A percentile compares a stretch with the other conserved stretches of the same genome.
These are phyloP conservation scores for Phytophthora palmivora DNA, from an alignment of 352 stramenopile species.

Conservation along the genomic window DNA sequence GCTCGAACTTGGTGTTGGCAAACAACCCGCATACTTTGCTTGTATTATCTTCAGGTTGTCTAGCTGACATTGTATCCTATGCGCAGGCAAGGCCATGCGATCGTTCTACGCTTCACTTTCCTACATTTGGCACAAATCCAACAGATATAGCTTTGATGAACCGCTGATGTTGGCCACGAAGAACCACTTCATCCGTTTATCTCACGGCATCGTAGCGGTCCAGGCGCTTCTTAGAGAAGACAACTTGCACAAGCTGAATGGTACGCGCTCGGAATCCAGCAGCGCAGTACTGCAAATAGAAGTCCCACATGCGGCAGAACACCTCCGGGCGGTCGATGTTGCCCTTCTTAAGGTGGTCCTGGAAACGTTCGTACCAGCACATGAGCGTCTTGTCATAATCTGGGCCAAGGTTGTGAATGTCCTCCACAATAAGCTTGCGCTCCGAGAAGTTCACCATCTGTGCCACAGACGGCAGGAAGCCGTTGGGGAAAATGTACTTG, in stretches of 20 bases:
- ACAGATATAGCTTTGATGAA: conserved; percentile 15
- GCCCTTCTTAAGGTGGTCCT: conserved; percentile 79
- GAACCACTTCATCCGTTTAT: conserved; percentile 45
- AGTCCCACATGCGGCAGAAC: conserved; percentile 91
- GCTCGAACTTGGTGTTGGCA: conserved; percentile 13
- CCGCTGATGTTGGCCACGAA: not conserved
- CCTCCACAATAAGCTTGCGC: conserved; percentile 82
- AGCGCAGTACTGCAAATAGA: conserved; percentile 91
- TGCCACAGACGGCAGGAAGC: conserved; percentile 81
- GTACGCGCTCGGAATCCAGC: conserved; percentile 90
- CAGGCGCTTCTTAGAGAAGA: conserved; percentile 86
- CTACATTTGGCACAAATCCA: conserved; percentile 5
- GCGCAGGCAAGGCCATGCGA: conserved; percentile 15
- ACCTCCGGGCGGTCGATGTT: conserved; percentile 81
- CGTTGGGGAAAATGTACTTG: conserved; percentile 93
- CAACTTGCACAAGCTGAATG: conserved; percentile 85
- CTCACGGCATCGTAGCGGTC: conserved; percentile 84
- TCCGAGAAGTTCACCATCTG: conserved; percentile 80
- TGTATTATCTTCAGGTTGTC: conserved; percentile 30
- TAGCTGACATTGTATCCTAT: conserved; percentile 34
- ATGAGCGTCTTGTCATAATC: conserved; percentile 93
- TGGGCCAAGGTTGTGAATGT: conserved; percentile 86
- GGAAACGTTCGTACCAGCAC: conserved; percentile 90
- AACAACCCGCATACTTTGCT: conserved; percentile 14
- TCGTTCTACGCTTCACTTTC: conserved; percentile 3